A percentile compares a stretch with the other conserved stretches of the same genome.
Conservation (phyloP, 148 eudicot genomes). For the Silene latifolia region DNA sequence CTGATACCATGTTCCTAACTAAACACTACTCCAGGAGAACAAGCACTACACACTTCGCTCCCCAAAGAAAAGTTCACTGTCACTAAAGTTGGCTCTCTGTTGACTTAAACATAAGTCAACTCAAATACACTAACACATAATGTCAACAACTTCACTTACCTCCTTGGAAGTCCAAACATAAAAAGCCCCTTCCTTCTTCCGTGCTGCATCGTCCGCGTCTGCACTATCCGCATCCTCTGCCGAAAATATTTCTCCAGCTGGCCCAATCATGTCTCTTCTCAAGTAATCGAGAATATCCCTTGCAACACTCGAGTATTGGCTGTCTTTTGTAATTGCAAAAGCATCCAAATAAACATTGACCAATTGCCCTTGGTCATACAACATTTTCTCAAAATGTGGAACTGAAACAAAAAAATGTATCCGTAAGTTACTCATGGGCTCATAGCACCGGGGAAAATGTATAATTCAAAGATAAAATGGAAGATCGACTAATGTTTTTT, state of each 20-base stretch:
- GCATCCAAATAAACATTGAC: slow-evolving; percentile 71
- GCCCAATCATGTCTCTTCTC: slow-evolving; percentile 90
- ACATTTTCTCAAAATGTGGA: slow-evolving; percentile 98
- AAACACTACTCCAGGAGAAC: too few relatives aligned
- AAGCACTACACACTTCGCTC: too few relatives aligned
- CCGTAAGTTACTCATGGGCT: background rate
- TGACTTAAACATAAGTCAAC: background rate
- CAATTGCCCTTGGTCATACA: slow-evolving; percentile 94
- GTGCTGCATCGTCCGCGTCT: slow-evolving; percentile 49
- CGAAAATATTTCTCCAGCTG: slow-evolving; percentile 79
- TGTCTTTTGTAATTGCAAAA: slow-evolving; percentile 66
- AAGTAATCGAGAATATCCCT: slow-evolving; percentile 91
- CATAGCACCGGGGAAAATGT: background rate
- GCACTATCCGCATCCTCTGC: slow-evolving; percentile 99
- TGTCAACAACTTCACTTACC: slow-evolving; percentile 35
- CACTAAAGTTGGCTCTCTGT: too few relatives aligned
- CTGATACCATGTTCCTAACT: too few relatives aligned
- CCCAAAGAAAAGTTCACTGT: too few relatives aligned
- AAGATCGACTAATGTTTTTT: background rate
- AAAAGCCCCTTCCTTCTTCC: slow-evolving; percentile 92
- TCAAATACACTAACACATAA: background rate
- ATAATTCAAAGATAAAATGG: background rate
- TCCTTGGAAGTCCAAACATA: slow-evolving; percentile 76
- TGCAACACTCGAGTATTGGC: slow-evolving; percentile 48
- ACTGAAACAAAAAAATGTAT: slow-evolving; percentile 36